These are phyloP conservation scores for Pythium aristosporum DNA, from an alignment of 352 stramenopile species.

Conservation along the genomic window DNA sequence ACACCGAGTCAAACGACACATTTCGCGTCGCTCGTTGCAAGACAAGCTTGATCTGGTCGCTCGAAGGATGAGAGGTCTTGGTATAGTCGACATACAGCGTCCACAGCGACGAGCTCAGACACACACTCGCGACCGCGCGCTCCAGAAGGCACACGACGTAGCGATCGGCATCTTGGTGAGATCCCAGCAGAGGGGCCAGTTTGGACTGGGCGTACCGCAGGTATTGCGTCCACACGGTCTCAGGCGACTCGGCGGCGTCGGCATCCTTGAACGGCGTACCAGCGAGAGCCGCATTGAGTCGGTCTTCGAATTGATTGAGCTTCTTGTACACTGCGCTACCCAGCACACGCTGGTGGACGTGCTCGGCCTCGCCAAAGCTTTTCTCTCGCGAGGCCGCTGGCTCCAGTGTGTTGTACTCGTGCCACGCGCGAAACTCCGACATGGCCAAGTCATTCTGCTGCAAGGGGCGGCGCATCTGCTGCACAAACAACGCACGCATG, in stretches of 20 bases:
- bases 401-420: slow-evolving; percentile 55
- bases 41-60: slow-evolving; percentile 22
- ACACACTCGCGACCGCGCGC: slow-evolving; percentile 49
- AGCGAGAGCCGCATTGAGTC: slow-evolving; percentile 18
- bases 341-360: slow-evolving; percentile 42
- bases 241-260: slow-evolving; percentile 5
- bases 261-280: slow-evolving; percentile 23
- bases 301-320: slow-evolving; percentile 51
- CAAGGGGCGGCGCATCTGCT: slow-evolving; percentile 58
- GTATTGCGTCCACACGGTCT: slow-evolving; percentile 51
- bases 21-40: slow-evolving; percentile 52
- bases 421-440: slow-evolving; percentile 76
- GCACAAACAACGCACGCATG: slow-evolving; percentile 41
- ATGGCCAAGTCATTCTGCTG: slow-evolving; percentile 72
- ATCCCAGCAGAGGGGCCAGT: slow-evolving; percentile 32
- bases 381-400: slow-evolving; percentile 17
- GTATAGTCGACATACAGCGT: slow-evolving; percentile 47
- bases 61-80: slow-evolving; percentile 7
- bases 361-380: slow-evolving; percentile 31
- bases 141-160: slow-evolving; percentile 58
- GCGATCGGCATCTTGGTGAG: slow-evolving; percentile 4
- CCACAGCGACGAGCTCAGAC: slow-evolving; percentile 60
- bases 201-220: slow-evolving; percentile 63
- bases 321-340: slow-evolving; percentile 51
- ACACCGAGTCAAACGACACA: slow-evolving; percentile 58